Base-by-base conservation (phyloP, 2,329 filamentous ascomycete species). In the Neonectria hederae region DNA sequence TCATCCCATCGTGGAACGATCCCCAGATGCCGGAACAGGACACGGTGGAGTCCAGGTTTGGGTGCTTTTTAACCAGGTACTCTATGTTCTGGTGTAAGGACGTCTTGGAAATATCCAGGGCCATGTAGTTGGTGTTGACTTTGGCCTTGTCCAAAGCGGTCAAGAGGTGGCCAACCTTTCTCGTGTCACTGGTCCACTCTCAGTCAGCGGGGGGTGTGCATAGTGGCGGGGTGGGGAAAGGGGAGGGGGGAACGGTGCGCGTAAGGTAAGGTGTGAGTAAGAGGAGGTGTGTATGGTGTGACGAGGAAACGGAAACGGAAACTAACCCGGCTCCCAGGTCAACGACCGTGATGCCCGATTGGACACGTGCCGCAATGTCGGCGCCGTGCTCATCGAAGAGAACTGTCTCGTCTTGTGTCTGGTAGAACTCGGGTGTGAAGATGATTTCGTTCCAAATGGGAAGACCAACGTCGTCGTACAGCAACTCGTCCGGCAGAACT, bases 281-380 rank as follows among this genome's bases (percentile, higher is more conserved):
- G 38, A 42, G 21, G 38, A n/a, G 38, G 38, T 42, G n/a, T 19
- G 38, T 21, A 42, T 10, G 38, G 53, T 56, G 45, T 43, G 56
- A n/a, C 30, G 53, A 65, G 54, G 35, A 55, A 57, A 21, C 9
- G 28, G 28, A 28, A 28, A 10, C 45, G 17, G 35, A 38, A 42
- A 76, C 80, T 76, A 70, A 82, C 80, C 80, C 80, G 19, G 80
- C 80, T 65, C 80, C 80, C 28, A 82, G 75, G 63, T 82, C 80
- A 59, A 82, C 68, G 65, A 82, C 73, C 43, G 77, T 78, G 40
- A 77, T 73, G 13, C 75, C 75, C 11, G 71, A 63, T 21, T 73
- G 61, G 28, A 79, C 63, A 13, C 68, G 70, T 19, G 58, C 58
- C n/a, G 76, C 76, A 59, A 82, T 75, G 2, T 79, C 75, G n/a